Evolutionary conservation across 2,329 filamentous ascomycete species (phyloP).

Genomic region (Trichophyton schoenleinii): DNA sequence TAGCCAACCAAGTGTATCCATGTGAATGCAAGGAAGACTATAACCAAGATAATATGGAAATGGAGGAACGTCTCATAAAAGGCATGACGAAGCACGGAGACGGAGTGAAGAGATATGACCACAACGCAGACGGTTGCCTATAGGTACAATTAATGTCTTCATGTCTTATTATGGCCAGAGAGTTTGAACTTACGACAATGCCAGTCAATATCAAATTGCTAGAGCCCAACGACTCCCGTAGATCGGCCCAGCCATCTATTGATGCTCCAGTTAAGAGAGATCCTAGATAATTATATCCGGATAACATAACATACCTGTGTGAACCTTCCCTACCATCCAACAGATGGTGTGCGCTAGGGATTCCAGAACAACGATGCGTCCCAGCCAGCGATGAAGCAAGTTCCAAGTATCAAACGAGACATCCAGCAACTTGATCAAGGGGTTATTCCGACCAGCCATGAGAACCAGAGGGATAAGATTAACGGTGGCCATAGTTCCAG

Average conservation of each 20-base stretch:
- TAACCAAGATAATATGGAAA: conserved; percentile 64
- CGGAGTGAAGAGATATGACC: conserved; percentile 55
- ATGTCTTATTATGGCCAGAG: conserved; percentile 22
- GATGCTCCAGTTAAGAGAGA: neutral
- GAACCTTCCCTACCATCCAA: conserved; percentile 60
- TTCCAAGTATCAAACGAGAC: conserved; percentile 30
- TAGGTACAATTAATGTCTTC: conserved; percentile 8
- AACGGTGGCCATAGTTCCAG: conserved; percentile 25
- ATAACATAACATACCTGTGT: conserved; percentile 34
- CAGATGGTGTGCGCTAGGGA: conserved; percentile 56
- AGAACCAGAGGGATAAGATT: conserved; percentile 30
- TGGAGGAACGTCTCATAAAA: conserved; percentile 97
- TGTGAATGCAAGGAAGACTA: conserved; percentile 55
- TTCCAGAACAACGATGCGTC: conserved; percentile 57
- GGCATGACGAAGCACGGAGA: conserved; percentile 74
- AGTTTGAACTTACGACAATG: conserved; percentile 31
- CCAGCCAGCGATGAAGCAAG: conserved; percentile 63
- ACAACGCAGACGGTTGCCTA: conserved; percentile 44
- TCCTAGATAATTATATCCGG: neutral
- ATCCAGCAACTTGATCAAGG: conserved; percentile 24
- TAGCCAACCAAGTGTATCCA: conserved; percentile 65
- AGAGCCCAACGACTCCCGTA: conserved; percentile 21
- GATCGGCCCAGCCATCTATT: conserved; percentile 26
- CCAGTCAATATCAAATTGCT: conserved; percentile 30
- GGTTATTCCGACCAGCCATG: conserved; percentile 28